Conservation (phyloP, 1,284 basidiomycete species). For the Macrocystidia cucumis region DNA sequence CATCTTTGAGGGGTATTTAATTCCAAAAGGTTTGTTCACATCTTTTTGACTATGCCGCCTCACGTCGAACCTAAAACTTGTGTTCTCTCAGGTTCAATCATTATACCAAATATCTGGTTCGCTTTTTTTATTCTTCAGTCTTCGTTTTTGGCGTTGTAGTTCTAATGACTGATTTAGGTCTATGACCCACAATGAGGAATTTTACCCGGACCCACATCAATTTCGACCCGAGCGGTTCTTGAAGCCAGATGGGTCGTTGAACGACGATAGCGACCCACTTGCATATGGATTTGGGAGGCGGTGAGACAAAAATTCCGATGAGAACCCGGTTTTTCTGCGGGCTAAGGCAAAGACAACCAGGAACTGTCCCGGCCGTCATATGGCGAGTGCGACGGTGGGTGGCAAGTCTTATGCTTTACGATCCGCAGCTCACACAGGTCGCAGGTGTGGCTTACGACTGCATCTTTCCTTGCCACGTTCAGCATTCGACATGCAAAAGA, state of each 20-base stretch:
- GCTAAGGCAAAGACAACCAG: conserved; percentile 8
- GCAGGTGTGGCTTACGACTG: background rate
- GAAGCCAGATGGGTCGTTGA: conserved; percentile 14
- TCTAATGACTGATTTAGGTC: conserved; percentile 12
- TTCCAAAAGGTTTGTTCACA: conserved; percentile 16
- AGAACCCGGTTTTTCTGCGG: background rate
- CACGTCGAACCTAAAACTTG: background rate
- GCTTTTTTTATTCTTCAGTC: conserved; percentile 1
- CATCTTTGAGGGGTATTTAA: conserved; percentile 17
- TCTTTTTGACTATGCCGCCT: background rate
- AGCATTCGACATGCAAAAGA: background rate
- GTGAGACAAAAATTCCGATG: conserved; percentile 9
- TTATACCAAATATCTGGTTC: conserved; percentile 1
- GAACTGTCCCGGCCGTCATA: conserved; percentile 17
- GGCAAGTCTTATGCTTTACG: background rate
- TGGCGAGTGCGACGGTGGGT: conserved; percentile 13
- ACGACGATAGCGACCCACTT: conserved; percentile 14
- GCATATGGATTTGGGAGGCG: conserved; percentile 24
- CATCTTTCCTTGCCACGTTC: background rate
- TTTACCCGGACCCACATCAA: conserved; percentile 19
- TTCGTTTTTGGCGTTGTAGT: conserved; percentile 1
- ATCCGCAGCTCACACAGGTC: background rate
- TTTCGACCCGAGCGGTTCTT: conserved; percentile 26
- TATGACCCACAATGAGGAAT: conserved; percentile 21
- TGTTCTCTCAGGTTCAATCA: background rate